phyloP scores from a whole-genome alignment of 176 grass and related monocot species.

The Triticum dicoccoides region DNA sequence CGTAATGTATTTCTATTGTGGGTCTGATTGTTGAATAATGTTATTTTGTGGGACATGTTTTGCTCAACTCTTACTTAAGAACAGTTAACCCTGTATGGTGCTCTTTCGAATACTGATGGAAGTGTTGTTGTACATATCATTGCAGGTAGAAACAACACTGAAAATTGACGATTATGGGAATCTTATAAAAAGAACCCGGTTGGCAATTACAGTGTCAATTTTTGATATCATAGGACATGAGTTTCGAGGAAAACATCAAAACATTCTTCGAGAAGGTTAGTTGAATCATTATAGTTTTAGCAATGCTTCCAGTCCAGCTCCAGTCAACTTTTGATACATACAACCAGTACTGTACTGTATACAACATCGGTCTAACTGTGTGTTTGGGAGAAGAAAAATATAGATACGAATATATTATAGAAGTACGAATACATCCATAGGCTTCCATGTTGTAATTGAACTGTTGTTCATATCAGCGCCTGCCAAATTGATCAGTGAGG shows the following conservation, averaged over 20 bases:
- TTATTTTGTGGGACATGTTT: background rate
- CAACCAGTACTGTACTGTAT: too few species aligned
- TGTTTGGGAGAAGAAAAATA: slow-evolving; percentile 28
- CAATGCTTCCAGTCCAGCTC: slow-evolving; percentile 14
- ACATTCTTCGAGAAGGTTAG: slow-evolving; percentile 59
- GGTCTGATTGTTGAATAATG: background rate
- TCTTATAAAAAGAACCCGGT: slow-evolving; percentile 27
- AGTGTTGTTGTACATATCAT: background rate
- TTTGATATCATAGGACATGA: slow-evolving; percentile 43
- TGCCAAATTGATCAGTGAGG: slow-evolving; percentile 50
- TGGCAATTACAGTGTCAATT: slow-evolving; percentile 29
- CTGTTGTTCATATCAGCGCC: too few species aligned
- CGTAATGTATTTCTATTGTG: background rate
- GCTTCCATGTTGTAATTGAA: slow-evolving; percentile 33
- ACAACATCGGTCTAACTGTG: slow-evolving; percentile 8
- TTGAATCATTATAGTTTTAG: slow-evolving; percentile 17
- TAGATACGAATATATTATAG: slow-evolving; percentile 51
- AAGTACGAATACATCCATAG: slow-evolving; percentile 10
- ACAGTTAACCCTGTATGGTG: background rate
- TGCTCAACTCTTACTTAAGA: background rate
- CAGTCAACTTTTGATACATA: background rate
- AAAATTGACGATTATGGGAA: slow-evolving; percentile 27
- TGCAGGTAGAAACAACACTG: slow-evolving; percentile 40
- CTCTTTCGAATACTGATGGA: background rate
- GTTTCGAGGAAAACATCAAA: slow-evolving; percentile 44